Evolutionary conservation across 1,139 yeast species (phyloP).

Genomic region (Zygosaccharomyces pseudobailii): DNA sequence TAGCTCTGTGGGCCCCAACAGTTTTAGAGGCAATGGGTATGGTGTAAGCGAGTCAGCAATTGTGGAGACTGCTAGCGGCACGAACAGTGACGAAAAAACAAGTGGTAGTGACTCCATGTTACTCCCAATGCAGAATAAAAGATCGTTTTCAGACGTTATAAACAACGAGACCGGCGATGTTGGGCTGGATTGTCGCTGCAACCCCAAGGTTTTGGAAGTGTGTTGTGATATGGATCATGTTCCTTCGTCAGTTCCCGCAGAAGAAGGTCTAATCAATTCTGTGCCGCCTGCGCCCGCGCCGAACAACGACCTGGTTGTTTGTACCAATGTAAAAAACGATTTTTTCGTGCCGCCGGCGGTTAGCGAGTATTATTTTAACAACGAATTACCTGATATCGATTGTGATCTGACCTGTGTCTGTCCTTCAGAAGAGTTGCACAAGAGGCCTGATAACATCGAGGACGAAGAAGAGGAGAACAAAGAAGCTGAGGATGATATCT

Average conservation of each 20-base stretch:
- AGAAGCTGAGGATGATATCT: constrained; percentile 16
- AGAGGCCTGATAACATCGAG: background rate
- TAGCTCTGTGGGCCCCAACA: background rate
- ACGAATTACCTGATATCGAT: constrained; percentile 25
- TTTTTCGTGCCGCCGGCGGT: constrained; percentile 3
- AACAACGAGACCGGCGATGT: constrained; percentile 4
- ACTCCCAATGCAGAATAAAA: background rate
- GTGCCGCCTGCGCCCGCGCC: constrained; percentile 2
- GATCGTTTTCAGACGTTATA: constrained; percentile 1
- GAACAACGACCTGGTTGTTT: constrained; percentile 6
- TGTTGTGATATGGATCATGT: constrained; percentile 37
- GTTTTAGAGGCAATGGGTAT: background rate
- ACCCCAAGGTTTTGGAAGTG: constrained; percentile 37
- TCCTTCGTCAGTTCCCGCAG: background rate
- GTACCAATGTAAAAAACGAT: constrained; percentile 1
- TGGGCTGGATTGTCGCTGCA: constrained; percentile 26
- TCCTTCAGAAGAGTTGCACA: background rate
- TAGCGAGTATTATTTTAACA: constrained; percentile 3
- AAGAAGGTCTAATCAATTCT: constrained; percentile 1
- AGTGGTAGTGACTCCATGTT: background rate
- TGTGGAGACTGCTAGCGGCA: background rate
- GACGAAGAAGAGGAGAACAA: constrained; percentile 7
- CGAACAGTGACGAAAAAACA: background rate
- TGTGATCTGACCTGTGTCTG: constrained; percentile 25
- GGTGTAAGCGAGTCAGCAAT: background rate